phyloP scores from a whole-genome alignment of 768 basidiomycete species.

The Trametopsis cervina region DNA sequence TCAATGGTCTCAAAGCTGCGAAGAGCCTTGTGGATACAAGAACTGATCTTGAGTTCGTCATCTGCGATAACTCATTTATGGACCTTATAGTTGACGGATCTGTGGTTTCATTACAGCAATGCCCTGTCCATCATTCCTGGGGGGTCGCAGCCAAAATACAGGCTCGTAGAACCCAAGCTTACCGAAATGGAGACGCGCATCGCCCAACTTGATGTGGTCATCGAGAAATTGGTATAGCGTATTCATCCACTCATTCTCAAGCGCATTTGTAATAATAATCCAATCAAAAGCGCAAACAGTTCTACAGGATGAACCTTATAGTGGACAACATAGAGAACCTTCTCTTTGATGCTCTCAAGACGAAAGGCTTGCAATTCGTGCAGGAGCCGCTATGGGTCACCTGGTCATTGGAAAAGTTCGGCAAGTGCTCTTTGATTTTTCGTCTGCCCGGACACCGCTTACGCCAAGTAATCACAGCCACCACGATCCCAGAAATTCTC shows the following conservation, averaged over 20 bases:
- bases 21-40: constrained; percentile 67
- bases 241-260: too few relatives aligned
- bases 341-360: constrained; percentile 61
- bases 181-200: constrained; percentile 62
- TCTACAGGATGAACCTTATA: constrained; percentile 54
- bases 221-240: constrained; percentile 65
- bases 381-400: constrained; percentile 75
- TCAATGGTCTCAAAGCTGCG: constrained; percentile 75
- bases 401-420: constrained; percentile 77
- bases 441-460: neutral
- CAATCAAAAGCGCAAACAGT: too few relatives aligned
- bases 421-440: too few relatives aligned
- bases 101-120: constrained; percentile 40
- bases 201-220: constrained; percentile 47
- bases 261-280: too few relatives aligned
- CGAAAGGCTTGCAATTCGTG: constrained; percentile 68
- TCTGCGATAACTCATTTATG: too few relatives aligned
- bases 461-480: constrained; percentile 40
- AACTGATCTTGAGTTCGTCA: constrained; percentile 83
- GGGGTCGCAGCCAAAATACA: constrained; percentile 47
- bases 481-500: constrained; percentile 47
- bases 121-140: constrained; percentile 45
- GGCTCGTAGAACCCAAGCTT: constrained; percentile 60
- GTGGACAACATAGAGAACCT: constrained; percentile 61
- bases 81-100: too few relatives aligned